Evolutionary conservation across 139 green algal species (phyloP), one percentile per base, ranked within the genome.

Genomic region (Pleodorina starrii): DNA sequence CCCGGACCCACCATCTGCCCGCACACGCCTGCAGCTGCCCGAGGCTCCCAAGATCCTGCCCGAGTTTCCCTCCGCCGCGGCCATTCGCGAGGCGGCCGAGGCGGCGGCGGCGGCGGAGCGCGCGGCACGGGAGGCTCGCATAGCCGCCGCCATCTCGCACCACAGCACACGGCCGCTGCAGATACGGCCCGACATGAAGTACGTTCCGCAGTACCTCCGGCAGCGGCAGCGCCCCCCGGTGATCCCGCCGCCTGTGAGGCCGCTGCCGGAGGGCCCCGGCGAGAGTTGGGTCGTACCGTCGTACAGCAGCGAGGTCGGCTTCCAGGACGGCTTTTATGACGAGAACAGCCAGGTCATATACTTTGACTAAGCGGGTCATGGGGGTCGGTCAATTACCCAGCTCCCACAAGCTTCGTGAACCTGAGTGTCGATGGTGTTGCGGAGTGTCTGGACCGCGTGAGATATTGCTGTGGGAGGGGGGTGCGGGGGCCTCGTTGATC

Each of bases 321-420:
- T 88, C 83, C 29, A 71, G 83, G 83, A 88, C 1, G 83, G 83
- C 2, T 88, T 88, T 25, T 88, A 88, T 42, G 83, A 88, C 36
- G 83, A 88, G 83, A 66, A 88, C 35, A 72, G 38, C 19, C 83
- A 88, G 63, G 66, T 77, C 66, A 75, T 88, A 2, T 88, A 88
- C 46, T 88, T 88, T 44, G 83, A 88, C 66, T 88, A 40, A 76
- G 48, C n/a, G n/a, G n/a, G n/a, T n/a, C n/a, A 57, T 57, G 48
- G 48, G 48, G 48, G 11, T 12, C 48, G 48, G 48, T 57, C 48
- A n/a, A n/a, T n/a, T n/a, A n/a, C n/a, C n/a, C n/a, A n/a, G n/a
- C n/a, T n/a, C n/a, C n/a, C n/a, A n/a, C n/a, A n/a, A n/a, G n/a
- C n/a, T n/a, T n/a, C n/a, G n/a, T n/a, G n/a, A n/a, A n/a, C n/a